Conservation (phyloP, 257 asterid species). For the Gardenia jasminoides region DNA sequence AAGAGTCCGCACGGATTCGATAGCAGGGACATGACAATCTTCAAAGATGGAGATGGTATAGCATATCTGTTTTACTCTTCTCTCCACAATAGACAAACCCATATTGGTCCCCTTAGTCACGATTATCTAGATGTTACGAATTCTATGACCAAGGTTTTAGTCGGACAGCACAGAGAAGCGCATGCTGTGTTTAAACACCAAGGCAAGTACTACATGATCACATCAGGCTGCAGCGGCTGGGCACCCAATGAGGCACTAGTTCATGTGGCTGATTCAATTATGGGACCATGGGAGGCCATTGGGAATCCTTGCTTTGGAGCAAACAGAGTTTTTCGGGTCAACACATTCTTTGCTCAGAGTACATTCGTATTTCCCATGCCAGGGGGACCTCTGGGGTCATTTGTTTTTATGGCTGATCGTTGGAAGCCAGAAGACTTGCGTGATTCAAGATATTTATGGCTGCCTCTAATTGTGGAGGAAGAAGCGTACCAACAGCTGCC, state of each 20-base stretch:
- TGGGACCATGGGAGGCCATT: constrained; percentile 96
- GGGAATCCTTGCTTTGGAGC: constrained; percentile 96
- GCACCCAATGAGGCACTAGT: constrained; percentile 88
- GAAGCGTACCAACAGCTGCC: constrained; percentile 23
- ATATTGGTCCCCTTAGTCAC: constrained; percentile 61
- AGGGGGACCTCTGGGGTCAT: constrained; percentile 52
- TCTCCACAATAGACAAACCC: constrained; percentile 84
- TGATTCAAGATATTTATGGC: constrained; percentile 89
- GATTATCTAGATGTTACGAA: constrained; percentile 59
- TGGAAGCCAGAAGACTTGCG: constrained; percentile 93
- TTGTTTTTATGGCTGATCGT: constrained; percentile 89
- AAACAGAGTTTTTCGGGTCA: constrained; percentile 46
- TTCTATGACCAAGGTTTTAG: constrained; percentile 53
- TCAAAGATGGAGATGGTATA: constrained; percentile 71
- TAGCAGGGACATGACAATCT: constrained; percentile 94
- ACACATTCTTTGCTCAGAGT: constrained; percentile 86
- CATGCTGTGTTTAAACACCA: constrained; percentile 80
- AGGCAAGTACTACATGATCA: constrained; percentile 90
- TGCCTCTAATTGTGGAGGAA: constrained; percentile 66
- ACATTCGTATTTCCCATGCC: constrained; percentile 78
- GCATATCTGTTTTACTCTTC: constrained; percentile 92
- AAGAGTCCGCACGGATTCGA: constrained; percentile 89
- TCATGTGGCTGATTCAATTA: constrained; percentile 80
- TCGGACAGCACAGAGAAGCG: constrained; percentile 88
- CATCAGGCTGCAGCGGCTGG: constrained; percentile 98